phyloP scores from a whole-genome alignment of 306 rosid species.

The Morella rubra region DNA sequence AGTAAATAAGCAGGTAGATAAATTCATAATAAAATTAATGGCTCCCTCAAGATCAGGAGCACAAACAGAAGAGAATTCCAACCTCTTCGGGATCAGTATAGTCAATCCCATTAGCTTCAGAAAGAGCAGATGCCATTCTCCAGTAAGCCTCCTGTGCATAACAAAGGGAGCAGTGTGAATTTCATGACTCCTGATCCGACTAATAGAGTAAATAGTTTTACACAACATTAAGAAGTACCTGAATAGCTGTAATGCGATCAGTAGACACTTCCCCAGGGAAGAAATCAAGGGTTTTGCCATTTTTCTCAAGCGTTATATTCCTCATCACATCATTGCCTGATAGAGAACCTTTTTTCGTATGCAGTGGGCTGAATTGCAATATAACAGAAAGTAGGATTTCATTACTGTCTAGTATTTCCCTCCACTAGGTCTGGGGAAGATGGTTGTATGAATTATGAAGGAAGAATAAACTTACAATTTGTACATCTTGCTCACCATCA shows the following conservation, averaged over 20 bases:
- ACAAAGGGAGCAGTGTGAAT: constrained; percentile 20
- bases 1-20: constrained; percentile 14
- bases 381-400: constrained; percentile 30
- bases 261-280: constrained; percentile 73
- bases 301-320: constrained; percentile 65
- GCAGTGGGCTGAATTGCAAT: constrained; percentile 57
- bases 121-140: constrained; percentile 92
- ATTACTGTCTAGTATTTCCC: neutral
- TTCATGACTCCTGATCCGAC: constrained; percentile 22
- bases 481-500: constrained; percentile 77
- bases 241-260: constrained; percentile 68
- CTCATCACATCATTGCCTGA: constrained; percentile 45
- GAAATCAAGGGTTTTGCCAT: constrained; percentile 63
- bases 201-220: constrained; percentile 7
- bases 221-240: constrained; percentile 45
- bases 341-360: constrained; percentile 39
- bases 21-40: constrained; percentile 12
- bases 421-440: neutral
- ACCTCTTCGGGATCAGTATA: constrained; percentile 99
- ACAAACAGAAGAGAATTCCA: constrained; percentile 24
- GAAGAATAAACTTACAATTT: constrained; percentile 59
- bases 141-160: constrained; percentile 79
- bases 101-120: constrained; percentile 95
- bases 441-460: neutral
- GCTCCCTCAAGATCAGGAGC: constrained; percentile 22